Evolutionary conservation across 305 asterid genomes (phyloP), one percentile per base, ranked within the genome.

Genomic region (Fraxinus albicans): DNA sequence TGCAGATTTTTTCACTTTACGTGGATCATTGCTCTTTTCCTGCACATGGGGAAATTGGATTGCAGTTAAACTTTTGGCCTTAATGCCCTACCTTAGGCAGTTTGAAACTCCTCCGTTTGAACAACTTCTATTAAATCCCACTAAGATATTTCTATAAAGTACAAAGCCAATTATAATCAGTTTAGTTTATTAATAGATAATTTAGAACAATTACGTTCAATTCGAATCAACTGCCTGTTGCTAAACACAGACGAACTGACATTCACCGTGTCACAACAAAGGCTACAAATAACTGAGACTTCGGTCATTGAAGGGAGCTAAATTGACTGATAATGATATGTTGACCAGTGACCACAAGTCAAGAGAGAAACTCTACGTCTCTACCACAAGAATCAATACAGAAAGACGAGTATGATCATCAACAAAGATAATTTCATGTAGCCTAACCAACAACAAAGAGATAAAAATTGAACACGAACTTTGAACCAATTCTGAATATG

Each of bases 1-100:
- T 63, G 17, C 29, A 73, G 72, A 42, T 65, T 65, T 82, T 33
- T 76, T 77, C 40, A 77, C 70, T 77, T 77, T 77, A 65, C 13
- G 70, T 60, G 67, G 77, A n/a, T 19, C 25, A 0, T 33, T 23
- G 77, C 69, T 23, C 29, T 67, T 77, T 40, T 42, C 85, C 85
- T 77, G 85, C 73, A 65, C 36, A 65, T 0, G 29, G 12, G n/a
- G 27, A 73, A 35, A 73, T 79, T 79, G 12, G 7, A 27, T 79
- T 27, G 42, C 58, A 7, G 58, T 35, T 12, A 77, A 33, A 77
- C 8, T 77, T 55, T 15, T 77, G 73, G 73, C 47, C 47, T 9
- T 63, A 36, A 10, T 19, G 15, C 12, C 72, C 72, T 23, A 63
- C 72, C 34, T 25, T 21, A 63, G 12, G 69, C 9, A 19, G 34